Conservation (phyloP, 495 filamentous ascomycete species). For the Rhizodiscina lignyota region DNA sequence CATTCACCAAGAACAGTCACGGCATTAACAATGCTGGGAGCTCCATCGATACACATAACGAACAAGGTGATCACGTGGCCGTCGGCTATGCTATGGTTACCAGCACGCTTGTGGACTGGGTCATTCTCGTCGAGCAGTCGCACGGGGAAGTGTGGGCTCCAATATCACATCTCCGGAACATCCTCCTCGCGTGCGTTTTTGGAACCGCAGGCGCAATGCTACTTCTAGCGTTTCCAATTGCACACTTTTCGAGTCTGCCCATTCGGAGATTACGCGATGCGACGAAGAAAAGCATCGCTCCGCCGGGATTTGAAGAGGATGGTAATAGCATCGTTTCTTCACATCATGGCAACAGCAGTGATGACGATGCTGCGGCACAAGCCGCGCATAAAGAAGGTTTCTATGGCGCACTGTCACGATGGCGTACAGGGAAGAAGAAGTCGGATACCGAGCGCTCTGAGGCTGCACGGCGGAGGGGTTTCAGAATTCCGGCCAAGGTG, state of each 20-base stretch:
- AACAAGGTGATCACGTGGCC: conserved; percentile 45
- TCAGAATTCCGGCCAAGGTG: conserved; percentile 74
- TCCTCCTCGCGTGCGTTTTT: conserved; percentile 72
- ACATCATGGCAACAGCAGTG: conserved; percentile 16
- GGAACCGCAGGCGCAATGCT: conserved; percentile 56
- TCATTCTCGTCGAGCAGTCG: conserved; percentile 62
- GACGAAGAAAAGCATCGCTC: conserved; percentile 57
- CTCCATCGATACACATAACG: conserved; percentile 49
- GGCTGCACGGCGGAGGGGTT: conserved; percentile 34
- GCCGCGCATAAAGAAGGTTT: conserved; percentile 29
- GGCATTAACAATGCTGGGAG: conserved; percentile 43
- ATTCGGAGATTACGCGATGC: conserved; percentile 63
- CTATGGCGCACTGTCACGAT: conserved; percentile 16
- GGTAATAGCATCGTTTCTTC: conserved; percentile 22
- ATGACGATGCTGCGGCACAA: conserved; percentile 10
- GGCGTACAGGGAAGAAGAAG: conserved; percentile 11
- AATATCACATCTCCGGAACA: conserved; percentile 51
- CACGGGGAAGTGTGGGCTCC: conserved; percentile 57
- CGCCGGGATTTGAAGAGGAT: conserved; percentile 35
- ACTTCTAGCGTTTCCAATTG: conserved; percentile 53
- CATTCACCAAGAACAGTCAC: conserved; percentile 28
- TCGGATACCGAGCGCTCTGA: conserved; percentile 21
- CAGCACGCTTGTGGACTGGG: conserved; percentile 56
- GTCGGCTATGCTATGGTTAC: conserved; percentile 54
- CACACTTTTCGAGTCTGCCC: conserved; percentile 63